Evolutionary conservation across 106 monocot genomes (phyloP).

Genomic region (Dactylorhiza incarnata): DNA sequence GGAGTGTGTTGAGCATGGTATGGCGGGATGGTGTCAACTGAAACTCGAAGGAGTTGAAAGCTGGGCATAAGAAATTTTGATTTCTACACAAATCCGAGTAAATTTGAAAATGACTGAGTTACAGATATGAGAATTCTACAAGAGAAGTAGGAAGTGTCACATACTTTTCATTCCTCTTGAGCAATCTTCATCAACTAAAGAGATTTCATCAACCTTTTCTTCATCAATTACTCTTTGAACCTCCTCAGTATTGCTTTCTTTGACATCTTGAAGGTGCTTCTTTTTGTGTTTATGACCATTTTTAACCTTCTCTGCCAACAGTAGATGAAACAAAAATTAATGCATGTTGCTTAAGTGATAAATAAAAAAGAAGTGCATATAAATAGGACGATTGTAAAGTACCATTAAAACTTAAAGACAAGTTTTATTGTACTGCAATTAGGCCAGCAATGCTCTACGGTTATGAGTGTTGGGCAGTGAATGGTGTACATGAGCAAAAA

Average conservation of each 20-base stretch:
- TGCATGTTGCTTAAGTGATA: not conserved
- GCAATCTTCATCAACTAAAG: constrained; percentile 23
- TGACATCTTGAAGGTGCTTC: not conserved
- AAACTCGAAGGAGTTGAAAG: no score
- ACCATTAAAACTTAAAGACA: no score
- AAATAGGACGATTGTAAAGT: no score
- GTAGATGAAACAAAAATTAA: constrained; percentile 1
- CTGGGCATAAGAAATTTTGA: no score
- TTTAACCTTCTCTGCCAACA: constrained; percentile 13
- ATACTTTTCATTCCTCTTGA: constrained; percentile 25
- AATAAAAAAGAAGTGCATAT: no score
- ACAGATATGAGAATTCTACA: not conserved
- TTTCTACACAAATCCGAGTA: no score
- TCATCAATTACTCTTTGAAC: constrained; percentile 1
- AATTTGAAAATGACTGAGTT: no score
- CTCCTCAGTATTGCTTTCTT: not conserved
- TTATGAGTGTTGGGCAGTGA: no score
- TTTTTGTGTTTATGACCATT: constrained; percentile 11
- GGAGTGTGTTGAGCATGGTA: not conserved
- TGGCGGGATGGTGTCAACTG: no score
- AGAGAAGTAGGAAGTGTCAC: not conserved
- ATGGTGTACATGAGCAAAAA: no score
- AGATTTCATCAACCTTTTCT: constrained; percentile 22
- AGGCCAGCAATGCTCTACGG: no score
- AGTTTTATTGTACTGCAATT: no score